Evolutionary conservation across 345 rosid species (phyloP), one percentile per base, ranked within the genome.

Genomic region (Mallotus nudiflorus): DNA sequence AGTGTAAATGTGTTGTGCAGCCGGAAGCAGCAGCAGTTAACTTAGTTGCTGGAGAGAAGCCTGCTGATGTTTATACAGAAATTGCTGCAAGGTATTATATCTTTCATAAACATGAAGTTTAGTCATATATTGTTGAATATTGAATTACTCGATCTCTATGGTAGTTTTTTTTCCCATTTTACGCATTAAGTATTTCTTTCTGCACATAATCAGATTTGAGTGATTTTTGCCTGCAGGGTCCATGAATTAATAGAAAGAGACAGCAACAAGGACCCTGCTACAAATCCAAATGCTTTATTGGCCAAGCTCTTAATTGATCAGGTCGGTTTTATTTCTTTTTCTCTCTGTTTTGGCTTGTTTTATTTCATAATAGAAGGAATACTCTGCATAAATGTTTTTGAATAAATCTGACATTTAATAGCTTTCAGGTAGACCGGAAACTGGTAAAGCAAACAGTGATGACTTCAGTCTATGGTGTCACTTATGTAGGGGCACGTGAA

Each of bases 381-480:
- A 16, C 35, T n/a, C n/a, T 19, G 66, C 25, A 46, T 39, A 27
- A 51, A 62, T 64, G 37, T 44, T 40, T n/a, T 61, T 68, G 49
- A 49, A 68, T 22, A 48, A 12, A 22, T 40, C 56, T 69, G 28
- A 63, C 66, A 61, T 46, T 81, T 74, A 70, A 65, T 51, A 78
- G 51, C 60, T 80, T 83, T 79, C 90, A 95, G 99, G 97, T 95
- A 45, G 97, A 95, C 79, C 77, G 97, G 64, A 95, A 92, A 82
- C 76, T 95, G 75, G 97, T 95, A 54, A 92, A 92, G 73, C 99
- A 95, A 76, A 95, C 99, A 0, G 99, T 95, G 75, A 95, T 95
- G 99, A 95, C 99, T 66, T 95, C 99, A 72, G 99, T 95, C 46
- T 95, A 95, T 89, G 99, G 98, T 72, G 99, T 95, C 64, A 95